These are phyloP conservation scores for Stellera chamaejasme DNA, from an alignment of 345 rosid genomes.

Conservation along the genomic window DNA sequence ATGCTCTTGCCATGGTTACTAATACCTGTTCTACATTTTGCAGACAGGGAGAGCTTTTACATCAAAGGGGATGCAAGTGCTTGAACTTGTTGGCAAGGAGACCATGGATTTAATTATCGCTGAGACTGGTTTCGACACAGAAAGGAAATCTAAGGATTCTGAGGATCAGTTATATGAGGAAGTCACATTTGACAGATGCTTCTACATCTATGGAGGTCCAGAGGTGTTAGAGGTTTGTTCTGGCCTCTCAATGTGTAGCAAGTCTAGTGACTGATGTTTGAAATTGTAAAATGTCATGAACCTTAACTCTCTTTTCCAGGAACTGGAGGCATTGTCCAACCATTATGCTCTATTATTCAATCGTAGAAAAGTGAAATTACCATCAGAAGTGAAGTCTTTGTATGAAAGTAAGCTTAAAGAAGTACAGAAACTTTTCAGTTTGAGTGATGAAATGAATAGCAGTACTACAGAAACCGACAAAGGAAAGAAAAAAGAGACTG, in stretches of 20 bases:
- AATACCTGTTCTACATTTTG: conserved; percentile 12
- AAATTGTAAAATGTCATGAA: conserved; percentile 15
- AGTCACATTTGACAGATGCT: conserved; percentile 92
- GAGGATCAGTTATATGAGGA: conserved; percentile 83
- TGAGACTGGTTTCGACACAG: conserved; percentile 75
- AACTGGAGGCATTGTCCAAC: conserved; percentile 84
- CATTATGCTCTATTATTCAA: conserved; percentile 77
- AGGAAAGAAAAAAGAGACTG: conserved; percentile 79
- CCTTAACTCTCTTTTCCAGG: conserved; percentile 39
- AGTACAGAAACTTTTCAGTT: conserved; percentile 69
- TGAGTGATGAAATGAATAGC: conserved; percentile 46
- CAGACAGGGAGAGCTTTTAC: conserved; percentile 95
- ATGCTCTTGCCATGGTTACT: conserved; percentile 8
- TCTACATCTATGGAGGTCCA: conserved; percentile 99
- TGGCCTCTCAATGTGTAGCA: conserved; percentile 15
- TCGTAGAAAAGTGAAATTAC: conserved; percentile 76
- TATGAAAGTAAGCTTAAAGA: conserved; percentile 80
- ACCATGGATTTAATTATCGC: conserved; percentile 81
- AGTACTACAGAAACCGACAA: conserved; percentile 45
- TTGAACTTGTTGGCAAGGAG: conserved; percentile 92
- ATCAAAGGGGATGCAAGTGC: conserved; percentile 93
- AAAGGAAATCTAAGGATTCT: conserved; percentile 39
- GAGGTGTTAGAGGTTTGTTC: conserved; percentile 84
- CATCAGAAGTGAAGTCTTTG: conserved; percentile 61
- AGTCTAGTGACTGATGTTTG: not conserved